These are phyloP conservation scores for Malus hybrid DNA, from an alignment of 331 rosid species.

Conservation along the genomic window DNA sequence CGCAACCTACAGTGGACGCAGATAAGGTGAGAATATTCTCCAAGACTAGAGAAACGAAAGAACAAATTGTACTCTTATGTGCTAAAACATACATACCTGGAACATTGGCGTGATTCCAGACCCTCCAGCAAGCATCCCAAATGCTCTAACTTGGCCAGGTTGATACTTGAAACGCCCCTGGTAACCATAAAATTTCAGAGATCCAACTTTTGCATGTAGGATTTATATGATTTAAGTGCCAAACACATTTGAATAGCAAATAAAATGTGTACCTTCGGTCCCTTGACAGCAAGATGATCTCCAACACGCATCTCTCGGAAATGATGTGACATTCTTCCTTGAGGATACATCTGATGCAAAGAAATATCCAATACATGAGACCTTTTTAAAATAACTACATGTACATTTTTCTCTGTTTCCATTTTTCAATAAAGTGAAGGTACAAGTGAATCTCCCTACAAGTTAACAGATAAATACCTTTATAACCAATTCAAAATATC, in stretches of 20 bases:
- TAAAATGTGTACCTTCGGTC: conserved; percentile 69
- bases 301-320: conserved; percentile 94
- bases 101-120: conserved; percentile 99
- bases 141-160: conserved; percentile 84
- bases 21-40: neutral
- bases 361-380: neutral
- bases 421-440: neutral
- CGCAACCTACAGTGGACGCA: conserved; percentile 54
- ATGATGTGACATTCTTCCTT: conserved; percentile 99
- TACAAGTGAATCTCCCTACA: neutral
- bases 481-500: conserved; percentile 86
- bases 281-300: conserved; percentile 77
- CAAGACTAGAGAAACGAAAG: neutral
- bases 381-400: conserved; percentile 14
- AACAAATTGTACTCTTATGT: neutral
- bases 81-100: conserved; percentile 46
- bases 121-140: conserved; percentile 99
- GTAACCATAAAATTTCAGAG: conserved; percentile 12
- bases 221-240: neutral
- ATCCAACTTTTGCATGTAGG: neutral
- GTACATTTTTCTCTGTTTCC: neutral
- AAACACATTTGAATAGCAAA: neutral
- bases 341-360: conserved; percentile 83
- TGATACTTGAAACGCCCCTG: conserved; percentile 97
- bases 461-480: conserved; percentile 35